Percentiles rank a stretch among this genome's conserved stretches.
phyloP scores from a whole-genome alignment of 768 basidiomycete genomes.

The Fomitopsis pulvina region DNA sequence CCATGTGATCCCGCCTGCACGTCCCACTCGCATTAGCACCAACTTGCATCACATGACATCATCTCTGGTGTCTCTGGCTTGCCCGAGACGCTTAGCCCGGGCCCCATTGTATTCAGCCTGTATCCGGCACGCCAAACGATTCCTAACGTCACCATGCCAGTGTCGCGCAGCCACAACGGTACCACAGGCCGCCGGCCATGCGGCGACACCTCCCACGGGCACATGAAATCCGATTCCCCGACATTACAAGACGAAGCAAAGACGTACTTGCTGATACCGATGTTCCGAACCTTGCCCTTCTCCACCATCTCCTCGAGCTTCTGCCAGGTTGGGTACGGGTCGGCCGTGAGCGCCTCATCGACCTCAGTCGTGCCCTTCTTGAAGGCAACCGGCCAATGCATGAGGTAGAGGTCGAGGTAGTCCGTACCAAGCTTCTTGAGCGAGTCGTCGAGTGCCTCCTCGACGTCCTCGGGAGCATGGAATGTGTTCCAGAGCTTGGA shows the following conservation, averaged over 20 bases:
- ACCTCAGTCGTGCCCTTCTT: conserved; percentile 46
- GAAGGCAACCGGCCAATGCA: conserved; percentile 77
- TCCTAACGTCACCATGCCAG: too few relatives aligned
- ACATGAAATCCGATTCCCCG: too few relatives aligned
- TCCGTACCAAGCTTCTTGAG: conserved; percentile 52
- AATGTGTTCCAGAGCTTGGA: conserved; percentile 75
- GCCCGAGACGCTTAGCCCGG: too few relatives aligned
- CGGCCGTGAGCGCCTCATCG: conserved; percentile 50
- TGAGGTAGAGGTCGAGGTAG: conserved; percentile 77
- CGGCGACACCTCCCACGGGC: too few relatives aligned
- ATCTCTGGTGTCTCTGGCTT: too few relatives aligned
- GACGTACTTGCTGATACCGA: conserved; percentile 76
- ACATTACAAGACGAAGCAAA: neutral
- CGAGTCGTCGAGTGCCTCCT: conserved; percentile 59
- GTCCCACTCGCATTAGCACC: too few relatives aligned
- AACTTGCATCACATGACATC: too few relatives aligned
- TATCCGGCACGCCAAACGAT: too few relatives aligned
- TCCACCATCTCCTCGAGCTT: conserved; percentile 74
- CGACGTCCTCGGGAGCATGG: conserved; percentile 70
- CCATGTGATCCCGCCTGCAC: too few relatives aligned
- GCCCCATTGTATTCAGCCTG: too few relatives aligned
- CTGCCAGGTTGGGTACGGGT: conserved; percentile 76
- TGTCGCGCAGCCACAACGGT: too few relatives aligned
- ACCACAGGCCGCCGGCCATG: too few relatives aligned
- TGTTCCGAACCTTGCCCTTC: conserved; percentile 71